Conservation (phyloP, 768 basidiomycete species). For the Pleurotus salmoneostramineus region DNA sequence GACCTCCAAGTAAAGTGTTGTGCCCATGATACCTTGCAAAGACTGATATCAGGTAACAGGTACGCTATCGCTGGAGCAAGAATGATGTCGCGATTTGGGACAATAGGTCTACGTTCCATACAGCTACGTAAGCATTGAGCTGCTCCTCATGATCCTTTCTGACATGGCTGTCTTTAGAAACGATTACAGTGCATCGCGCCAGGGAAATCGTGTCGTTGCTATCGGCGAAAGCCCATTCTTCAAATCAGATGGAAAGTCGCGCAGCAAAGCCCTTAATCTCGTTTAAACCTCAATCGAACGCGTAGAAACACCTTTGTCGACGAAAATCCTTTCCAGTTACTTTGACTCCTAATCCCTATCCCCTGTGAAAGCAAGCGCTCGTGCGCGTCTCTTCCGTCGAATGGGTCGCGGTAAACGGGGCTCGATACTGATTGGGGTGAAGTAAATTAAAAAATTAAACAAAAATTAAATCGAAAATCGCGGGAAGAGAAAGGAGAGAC, state of each 20-base stretch:
- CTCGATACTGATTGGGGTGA: too few relatives aligned
- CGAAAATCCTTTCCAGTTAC: neutral
- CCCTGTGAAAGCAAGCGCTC: neutral
- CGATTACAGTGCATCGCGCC: constrained; percentile 29
- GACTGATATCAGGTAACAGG: constrained; percentile 17
- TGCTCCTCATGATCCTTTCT: neutral
- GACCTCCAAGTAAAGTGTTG: constrained; percentile 38
- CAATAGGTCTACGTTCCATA: constrained; percentile 49
- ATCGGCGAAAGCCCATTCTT: constrained; percentile 51
- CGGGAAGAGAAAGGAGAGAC: too few relatives aligned
- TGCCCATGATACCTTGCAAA: neutral
- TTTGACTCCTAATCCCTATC: too few relatives aligned
- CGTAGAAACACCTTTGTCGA: neutral
- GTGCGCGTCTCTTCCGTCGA: neutral
- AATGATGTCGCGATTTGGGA: constrained; percentile 63
- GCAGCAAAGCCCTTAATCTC: constrained; percentile 25
- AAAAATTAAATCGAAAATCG: too few relatives aligned
- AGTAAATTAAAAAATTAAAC: too few relatives aligned
- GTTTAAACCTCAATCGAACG: neutral
- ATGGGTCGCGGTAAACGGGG: too few relatives aligned
- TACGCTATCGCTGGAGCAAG: constrained; percentile 46
- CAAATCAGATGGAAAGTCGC: constrained; percentile 33
- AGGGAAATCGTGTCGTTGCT: constrained; percentile 50
- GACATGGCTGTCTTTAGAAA: constrained; percentile 17
- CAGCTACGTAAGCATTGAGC: constrained; percentile 29